Evolutionary conservation across 306 rosid genomes (phyloP).

Genomic region (Vigna unguiculata): DNA sequence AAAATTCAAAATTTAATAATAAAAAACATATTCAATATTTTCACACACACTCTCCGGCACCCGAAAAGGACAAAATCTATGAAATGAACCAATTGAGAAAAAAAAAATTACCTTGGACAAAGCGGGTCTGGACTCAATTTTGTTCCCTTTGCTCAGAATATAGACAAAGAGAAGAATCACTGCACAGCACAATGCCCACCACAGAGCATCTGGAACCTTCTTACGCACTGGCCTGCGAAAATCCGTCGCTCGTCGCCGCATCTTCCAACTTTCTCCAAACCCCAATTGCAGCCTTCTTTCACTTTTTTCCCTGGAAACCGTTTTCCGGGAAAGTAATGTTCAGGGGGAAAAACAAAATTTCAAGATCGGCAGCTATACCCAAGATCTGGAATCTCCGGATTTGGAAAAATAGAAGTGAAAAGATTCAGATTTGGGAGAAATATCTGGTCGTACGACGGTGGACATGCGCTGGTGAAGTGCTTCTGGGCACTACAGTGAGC

Average conservation of each 20-base stretch:
- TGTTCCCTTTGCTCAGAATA: conserved; percentile 73
- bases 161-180: conserved; percentile 76
- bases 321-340: conserved; percentile 20
- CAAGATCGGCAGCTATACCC: conserved; percentile 32
- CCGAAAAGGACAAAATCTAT: conserved; percentile 8
- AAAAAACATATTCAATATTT: background rate
- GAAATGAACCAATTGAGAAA: background rate
- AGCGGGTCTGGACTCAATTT: conserved; percentile 77
- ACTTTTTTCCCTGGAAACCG: conserved; percentile 6
- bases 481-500: conserved; percentile 20
- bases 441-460: conserved; percentile 8
- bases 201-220: conserved; percentile 73
- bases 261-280: conserved; percentile 37
- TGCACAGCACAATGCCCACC: conserved; percentile 76
- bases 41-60: conserved; percentile 14
- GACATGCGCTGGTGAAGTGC: conserved; percentile 37
- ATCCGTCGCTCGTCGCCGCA: conserved; percentile 86
- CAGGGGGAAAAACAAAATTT: conserved; percentile 7
- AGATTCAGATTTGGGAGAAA: conserved; percentile 29
- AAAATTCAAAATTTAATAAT: background rate
- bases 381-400: conserved; percentile 45
- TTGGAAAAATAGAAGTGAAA: conserved; percentile 31
- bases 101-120: conserved; percentile 61
- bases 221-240: conserved; percentile 84
- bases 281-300: conserved; percentile 6